These are phyloP conservation scores for Isochrysis galbana DNA, from an alignment of 78 protist species.

Conservation along the genomic window DNA sequence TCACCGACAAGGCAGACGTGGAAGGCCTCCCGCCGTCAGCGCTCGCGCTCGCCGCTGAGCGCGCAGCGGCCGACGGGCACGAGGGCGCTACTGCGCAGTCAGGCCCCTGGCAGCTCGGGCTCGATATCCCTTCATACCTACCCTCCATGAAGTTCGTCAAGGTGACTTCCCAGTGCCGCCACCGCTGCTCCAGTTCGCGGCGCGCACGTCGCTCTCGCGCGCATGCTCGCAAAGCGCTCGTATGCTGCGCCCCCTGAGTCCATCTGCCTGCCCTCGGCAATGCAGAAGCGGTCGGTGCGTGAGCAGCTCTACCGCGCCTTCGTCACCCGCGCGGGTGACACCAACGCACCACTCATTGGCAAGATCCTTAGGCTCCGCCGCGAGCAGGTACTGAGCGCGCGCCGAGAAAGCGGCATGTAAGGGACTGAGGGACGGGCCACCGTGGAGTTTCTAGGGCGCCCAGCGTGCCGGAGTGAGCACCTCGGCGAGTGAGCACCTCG, in stretches of 20 bases:
- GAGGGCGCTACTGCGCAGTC: not conserved
- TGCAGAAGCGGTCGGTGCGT: not conserved
- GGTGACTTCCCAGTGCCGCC: not conserved
- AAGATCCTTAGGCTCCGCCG: not conserved
- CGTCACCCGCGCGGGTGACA: slow-evolving; percentile 1
- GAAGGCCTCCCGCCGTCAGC: slow-evolving; percentile 13
- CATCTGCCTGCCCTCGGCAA: too few relatives aligned
- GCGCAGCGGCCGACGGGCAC: not conserved
- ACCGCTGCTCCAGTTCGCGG: too few relatives aligned
- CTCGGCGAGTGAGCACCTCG: too few relatives aligned
- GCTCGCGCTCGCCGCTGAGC: not conserved
- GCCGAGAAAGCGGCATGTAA: too few relatives aligned
- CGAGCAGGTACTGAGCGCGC: not conserved
- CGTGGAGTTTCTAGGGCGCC: too few relatives aligned
- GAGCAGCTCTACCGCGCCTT: not conserved
- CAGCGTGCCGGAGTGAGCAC: too few relatives aligned
- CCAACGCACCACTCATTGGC: not conserved
- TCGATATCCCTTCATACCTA: slow-evolving; percentile 26
- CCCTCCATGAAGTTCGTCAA: not conserved
- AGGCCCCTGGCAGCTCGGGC: slow-evolving; percentile 25
- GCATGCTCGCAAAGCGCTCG: too few relatives aligned
- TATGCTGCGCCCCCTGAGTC: too few relatives aligned
- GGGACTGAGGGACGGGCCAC: too few relatives aligned
- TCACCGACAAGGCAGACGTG: not conserved
- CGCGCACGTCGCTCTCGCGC: too few relatives aligned